Evolutionary conservation across 2,329 filamentous ascomycete genomes (phyloP).

Genomic region (Elsinoe necatrix): DNA sequence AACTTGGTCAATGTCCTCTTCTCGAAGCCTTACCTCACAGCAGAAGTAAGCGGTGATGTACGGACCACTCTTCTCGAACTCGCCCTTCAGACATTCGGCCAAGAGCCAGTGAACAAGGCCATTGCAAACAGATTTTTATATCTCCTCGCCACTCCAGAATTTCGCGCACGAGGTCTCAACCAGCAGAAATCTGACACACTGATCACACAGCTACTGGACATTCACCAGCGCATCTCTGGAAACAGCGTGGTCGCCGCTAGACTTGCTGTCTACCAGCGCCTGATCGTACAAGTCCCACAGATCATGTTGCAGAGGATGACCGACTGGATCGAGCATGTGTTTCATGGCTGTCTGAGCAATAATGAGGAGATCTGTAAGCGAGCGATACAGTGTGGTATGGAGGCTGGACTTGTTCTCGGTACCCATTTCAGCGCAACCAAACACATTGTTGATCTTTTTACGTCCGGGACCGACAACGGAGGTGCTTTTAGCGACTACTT

Average conservation of each 20-base stretch:
- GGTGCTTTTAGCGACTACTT: slow-evolving; percentile 62
- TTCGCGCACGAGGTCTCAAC: slow-evolving; percentile 66
- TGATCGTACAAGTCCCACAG: slow-evolving; percentile 62
- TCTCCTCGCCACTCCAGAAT: slow-evolving; percentile 71
- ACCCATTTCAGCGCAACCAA: slow-evolving; percentile 60
- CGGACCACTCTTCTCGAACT: slow-evolving; percentile 72
- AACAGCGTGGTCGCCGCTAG: slow-evolving; percentile 74
- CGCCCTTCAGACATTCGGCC: slow-evolving; percentile 63
- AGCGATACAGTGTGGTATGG: slow-evolving; percentile 65
- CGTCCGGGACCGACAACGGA: slow-evolving; percentile 42
- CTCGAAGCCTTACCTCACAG: slow-evolving; percentile 61
- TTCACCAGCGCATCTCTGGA: slow-evolving; percentile 66
- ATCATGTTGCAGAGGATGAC: slow-evolving; percentile 61
- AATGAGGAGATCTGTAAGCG: slow-evolving; percentile 66
- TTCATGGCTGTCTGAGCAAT: slow-evolving; percentile 71
- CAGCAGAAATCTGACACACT: slow-evolving; percentile 60
- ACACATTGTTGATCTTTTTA: slow-evolving; percentile 56
- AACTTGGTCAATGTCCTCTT: slow-evolving; percentile 70
- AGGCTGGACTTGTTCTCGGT: slow-evolving; percentile 61
- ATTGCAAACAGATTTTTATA: slow-evolving; percentile 72
- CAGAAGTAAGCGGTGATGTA: slow-evolving; percentile 68
- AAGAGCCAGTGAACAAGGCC: slow-evolving; percentile 62
- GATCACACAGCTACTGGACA: slow-evolving; percentile 59
- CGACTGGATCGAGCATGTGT: slow-evolving; percentile 74
- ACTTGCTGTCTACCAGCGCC: slow-evolving; percentile 66